Conservation (phyloP, 495 filamentous ascomycete genomes). For the Ramalina peruviana region DNA sequence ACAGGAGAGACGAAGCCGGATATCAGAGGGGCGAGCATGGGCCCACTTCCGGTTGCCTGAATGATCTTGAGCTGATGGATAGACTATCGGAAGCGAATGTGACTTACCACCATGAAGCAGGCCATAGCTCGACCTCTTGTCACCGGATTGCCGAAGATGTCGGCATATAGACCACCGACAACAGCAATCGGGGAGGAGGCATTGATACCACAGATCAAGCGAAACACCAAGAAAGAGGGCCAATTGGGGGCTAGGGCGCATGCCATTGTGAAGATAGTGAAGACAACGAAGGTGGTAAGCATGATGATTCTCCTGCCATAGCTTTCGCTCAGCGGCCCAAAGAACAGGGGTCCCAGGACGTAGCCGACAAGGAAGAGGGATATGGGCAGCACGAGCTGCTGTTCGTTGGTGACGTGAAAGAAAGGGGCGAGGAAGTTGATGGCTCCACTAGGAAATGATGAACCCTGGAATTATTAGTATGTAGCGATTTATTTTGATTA, state of each 20-base stretch:
- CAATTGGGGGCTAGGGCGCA: constrained; percentile 58
- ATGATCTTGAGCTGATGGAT: constrained; percentile 1
- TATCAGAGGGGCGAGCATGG: constrained; percentile 52
- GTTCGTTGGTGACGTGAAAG: constrained; percentile 42
- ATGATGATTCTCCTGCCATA: constrained; percentile 54
- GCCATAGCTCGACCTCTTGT: constrained; percentile 56
- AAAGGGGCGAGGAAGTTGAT: constrained; percentile 41
- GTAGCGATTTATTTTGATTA: too few species aligned
- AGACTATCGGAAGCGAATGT: not conserved
- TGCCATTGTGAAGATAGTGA: constrained; percentile 53
- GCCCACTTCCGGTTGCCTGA: constrained; percentile 51
- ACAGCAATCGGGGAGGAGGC: constrained; percentile 57
- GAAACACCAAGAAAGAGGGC: constrained; percentile 51
- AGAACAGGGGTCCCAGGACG: constrained; percentile 48
- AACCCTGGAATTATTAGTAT: constrained; percentile 22
- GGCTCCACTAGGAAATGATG: constrained; percentile 50
- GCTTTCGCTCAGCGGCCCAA: constrained; percentile 57
- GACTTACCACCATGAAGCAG: constrained; percentile 53
- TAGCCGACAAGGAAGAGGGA: constrained; percentile 65
- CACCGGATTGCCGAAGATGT: constrained; percentile 47
- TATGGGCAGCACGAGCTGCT: constrained; percentile 53
- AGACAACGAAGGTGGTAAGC: constrained; percentile 44
- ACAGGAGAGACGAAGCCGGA: constrained; percentile 47
- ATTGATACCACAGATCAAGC: constrained; percentile 48
- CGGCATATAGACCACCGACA: constrained; percentile 60